phyloP scores from a whole-genome alignment of 768 basidiomycete species.

The Cyathus striatus region DNA sequence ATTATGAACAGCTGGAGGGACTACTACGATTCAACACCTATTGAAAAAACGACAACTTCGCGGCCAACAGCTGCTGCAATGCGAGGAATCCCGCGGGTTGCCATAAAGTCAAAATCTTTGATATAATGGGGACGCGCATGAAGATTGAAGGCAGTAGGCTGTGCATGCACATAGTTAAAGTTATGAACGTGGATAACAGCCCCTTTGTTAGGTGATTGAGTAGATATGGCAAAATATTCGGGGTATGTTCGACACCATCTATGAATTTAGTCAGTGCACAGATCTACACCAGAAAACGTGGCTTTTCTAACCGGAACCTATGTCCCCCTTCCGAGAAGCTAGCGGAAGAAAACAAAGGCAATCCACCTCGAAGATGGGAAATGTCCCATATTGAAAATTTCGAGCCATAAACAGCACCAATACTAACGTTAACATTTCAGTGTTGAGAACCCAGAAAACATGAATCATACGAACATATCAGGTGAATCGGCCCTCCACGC shows the following conservation, averaged over 20 bases:
- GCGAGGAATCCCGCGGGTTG: slow-evolving; percentile 51
- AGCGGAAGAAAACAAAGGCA: slow-evolving; percentile 56
- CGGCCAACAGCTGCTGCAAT: slow-evolving; percentile 65
- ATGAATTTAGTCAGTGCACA: no score
- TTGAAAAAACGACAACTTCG: slow-evolving; percentile 54
- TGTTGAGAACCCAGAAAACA: slow-evolving; percentile 1
- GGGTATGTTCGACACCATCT: slow-evolving; percentile 79
- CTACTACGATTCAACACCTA: slow-evolving; percentile 52
- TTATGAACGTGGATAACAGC: slow-evolving; percentile 71
- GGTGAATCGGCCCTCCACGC: slow-evolving; percentile 68
- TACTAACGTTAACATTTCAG: slow-evolving; percentile 9
- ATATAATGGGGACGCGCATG: slow-evolving; percentile 60
- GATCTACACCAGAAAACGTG: no score
- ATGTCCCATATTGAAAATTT: slow-evolving; percentile 77
- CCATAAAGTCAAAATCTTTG: slow-evolving; percentile 75
- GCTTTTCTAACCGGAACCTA: slow-evolving; percentile 66
- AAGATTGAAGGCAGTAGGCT: slow-evolving; percentile 55
- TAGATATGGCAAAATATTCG: slow-evolving; percentile 74
- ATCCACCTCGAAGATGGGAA: slow-evolving; percentile 65
- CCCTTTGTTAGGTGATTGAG: slow-evolving; percentile 51
- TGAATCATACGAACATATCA: slow-evolving; percentile 50
- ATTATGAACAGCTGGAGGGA: background rate
- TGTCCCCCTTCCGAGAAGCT: slow-evolving; percentile 66
- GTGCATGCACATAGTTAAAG: slow-evolving; percentile 54
- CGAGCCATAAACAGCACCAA: slow-evolving; percentile 73